Evolutionary conservation across 2,329 filamentous ascomycete species (phyloP).

Genomic region (Hymenoscyphus repandus): DNA sequence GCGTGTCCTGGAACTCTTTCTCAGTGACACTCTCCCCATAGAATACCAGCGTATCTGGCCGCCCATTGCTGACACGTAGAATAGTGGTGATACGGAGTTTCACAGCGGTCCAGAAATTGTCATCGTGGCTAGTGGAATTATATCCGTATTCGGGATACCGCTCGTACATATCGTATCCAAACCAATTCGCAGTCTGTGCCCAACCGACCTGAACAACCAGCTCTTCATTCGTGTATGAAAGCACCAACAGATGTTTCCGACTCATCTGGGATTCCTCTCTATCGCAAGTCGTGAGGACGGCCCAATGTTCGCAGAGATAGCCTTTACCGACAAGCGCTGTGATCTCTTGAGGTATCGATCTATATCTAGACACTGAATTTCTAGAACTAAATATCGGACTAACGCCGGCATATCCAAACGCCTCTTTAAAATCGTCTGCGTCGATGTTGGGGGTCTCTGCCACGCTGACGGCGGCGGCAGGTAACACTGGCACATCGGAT

Average conservation of each 20-base stretch:
- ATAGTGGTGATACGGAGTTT: slow-evolving; percentile 4
- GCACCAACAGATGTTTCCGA: too few species aligned
- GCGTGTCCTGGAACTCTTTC: slow-evolving; percentile 6
- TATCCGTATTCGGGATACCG: slow-evolving; percentile 5
- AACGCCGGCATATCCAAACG: slow-evolving; percentile 1
- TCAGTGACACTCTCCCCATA: slow-evolving; percentile 10
- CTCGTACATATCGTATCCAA: background rate
- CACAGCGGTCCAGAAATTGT: slow-evolving; percentile 8
- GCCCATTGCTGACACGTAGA: background rate
- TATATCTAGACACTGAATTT: too few species aligned
- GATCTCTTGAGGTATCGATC: too few species aligned
- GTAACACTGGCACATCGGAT: background rate
- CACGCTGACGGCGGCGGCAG: background rate
- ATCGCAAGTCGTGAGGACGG: too few species aligned
- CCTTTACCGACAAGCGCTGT: too few species aligned
- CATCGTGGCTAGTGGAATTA: background rate
- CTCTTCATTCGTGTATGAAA: slow-evolving; percentile 8
- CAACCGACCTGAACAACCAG: background rate
- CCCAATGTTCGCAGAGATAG: too few species aligned
- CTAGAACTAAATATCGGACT: background rate
- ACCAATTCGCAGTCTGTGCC: background rate
- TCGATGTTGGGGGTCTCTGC: slow-evolving; percentile 7
- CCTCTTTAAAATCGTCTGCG: slow-evolving; percentile 8
- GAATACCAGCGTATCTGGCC: slow-evolving; percentile 18
- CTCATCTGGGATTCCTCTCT: too few species aligned